A percentile compares a stretch with the other conserved stretches of the same genome.
Evolutionary conservation across 2,329 filamentous ascomycete species (phyloP).

Genomic region (Xylaria sp.): DNA sequence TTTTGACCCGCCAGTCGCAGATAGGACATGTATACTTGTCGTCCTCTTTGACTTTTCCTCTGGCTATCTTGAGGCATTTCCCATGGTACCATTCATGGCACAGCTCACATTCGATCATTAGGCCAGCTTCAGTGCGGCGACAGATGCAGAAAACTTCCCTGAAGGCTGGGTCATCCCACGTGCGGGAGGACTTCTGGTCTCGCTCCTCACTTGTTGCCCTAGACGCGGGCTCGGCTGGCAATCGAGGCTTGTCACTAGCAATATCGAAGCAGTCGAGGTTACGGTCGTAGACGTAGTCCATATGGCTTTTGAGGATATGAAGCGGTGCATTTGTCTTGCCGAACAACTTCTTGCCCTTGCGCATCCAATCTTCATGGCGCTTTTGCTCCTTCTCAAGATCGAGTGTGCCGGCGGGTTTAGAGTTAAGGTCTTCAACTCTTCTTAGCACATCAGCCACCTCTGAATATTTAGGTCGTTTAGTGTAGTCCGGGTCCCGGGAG

Average conservation of each 20-base stretch:
- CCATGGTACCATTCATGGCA: conserved; percentile 99
- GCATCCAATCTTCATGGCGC: conserved; percentile 98
- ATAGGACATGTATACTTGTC: conserved; percentile 99
- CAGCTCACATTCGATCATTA: conserved; percentile 99
- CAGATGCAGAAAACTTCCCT: conserved; percentile 97
- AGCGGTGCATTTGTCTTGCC: conserved; percentile 97
- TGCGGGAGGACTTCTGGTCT: conserved; percentile 48
- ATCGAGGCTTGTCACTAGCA: conserved; percentile 79
- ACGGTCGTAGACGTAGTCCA: conserved; percentile 89
- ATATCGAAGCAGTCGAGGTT: conserved; percentile 93
- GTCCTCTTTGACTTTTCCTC: conserved; percentile 97
- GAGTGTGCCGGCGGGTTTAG: conserved; percentile 86
- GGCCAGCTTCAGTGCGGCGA: conserved; percentile 87
- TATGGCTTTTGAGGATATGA: conserved; percentile 92
- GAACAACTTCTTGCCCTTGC: conserved; percentile 95
- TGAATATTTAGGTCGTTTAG: conserved; percentile 81
- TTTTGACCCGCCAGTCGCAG: conserved; percentile 96
- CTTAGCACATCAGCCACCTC: conserved; percentile 93
- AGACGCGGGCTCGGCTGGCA: conserved; percentile 90
- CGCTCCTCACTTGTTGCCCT: conserved; percentile 69
- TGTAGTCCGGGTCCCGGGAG: conserved; percentile 75
- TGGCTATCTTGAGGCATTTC: conserved; percentile 96
- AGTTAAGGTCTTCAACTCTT: conserved; percentile 85
- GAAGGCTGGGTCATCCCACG: conserved; percentile 66
- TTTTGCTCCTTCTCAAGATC: conserved; percentile 95